A percentile compares a stretch with the other conserved stretches of the same genome.
These are phyloP conservation scores for Phytopythium aichiense DNA, from an alignment of 352 stramenopile genomes.

Conservation along the genomic window DNA sequence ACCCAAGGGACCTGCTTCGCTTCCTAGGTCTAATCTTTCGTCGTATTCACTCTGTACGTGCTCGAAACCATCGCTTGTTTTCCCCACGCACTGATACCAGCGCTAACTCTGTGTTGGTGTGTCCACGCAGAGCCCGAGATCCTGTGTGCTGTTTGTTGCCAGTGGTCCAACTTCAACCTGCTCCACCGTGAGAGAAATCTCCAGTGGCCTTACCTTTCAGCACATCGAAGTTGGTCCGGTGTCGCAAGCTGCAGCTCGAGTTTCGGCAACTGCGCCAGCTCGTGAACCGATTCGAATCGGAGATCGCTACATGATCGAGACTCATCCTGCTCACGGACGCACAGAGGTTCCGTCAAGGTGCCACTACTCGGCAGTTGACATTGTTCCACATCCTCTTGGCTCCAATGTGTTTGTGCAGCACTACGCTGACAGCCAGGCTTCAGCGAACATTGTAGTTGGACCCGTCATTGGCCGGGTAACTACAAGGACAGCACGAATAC, in stretches of 20 bases:
- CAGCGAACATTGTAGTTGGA: constrained; percentile 45
- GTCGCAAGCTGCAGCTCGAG: constrained; percentile 8
- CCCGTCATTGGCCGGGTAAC: constrained; percentile 63
- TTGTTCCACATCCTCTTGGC: constrained; percentile 40
- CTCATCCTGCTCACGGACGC: background rate
- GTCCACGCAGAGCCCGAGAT: constrained; percentile 21
- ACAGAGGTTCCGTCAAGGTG: background rate
- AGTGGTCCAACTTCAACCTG: constrained; percentile 22
- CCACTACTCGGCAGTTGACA: constrained; percentile 46
- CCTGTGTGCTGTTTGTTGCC: constrained; percentile 43
- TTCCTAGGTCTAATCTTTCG: constrained; percentile 36
- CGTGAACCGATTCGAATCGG: background rate
- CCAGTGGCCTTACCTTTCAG: constrained; percentile 25
- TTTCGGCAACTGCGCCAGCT: background rate
- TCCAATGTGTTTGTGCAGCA: constrained; percentile 29
- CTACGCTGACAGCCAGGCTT: constrained; percentile 27
- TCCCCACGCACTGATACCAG: background rate
- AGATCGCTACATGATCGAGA: constrained; percentile 1
- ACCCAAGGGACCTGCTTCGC: constrained; percentile 30
- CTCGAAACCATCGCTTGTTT: background rate
- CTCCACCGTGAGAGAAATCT: constrained; percentile 31
- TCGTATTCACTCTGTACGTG: constrained; percentile 24
- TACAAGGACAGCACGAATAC: constrained; percentile 42
- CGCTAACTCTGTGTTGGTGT: background rate
- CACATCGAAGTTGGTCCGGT: constrained; percentile 49